Evolutionary conservation across 1,284 basidiomycete species (phyloP).

Genomic region (Boletus semigastroideus): DNA sequence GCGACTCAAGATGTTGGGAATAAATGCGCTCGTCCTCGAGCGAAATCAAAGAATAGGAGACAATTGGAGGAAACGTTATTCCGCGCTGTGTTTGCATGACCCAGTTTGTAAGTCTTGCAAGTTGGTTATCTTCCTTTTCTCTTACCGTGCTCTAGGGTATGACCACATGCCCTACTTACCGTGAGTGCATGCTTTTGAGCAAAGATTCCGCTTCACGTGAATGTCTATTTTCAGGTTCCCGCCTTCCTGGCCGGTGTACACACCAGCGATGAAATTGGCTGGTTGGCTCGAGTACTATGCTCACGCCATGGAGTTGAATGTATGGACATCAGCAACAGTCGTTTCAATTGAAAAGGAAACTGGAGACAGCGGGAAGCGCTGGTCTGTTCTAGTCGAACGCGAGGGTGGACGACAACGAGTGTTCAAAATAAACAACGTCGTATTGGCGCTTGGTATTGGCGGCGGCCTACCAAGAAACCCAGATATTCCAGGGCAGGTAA

Average conservation of each 20-base stretch:
- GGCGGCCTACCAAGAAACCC: constrained; percentile 38
- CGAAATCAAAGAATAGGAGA: constrained; percentile 26
- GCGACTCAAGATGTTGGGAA: constrained; percentile 42
- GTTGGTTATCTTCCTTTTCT: not conserved
- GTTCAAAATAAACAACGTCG: constrained; percentile 39
- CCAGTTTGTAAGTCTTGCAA: constrained; percentile 33
- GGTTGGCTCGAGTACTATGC: constrained; percentile 52
- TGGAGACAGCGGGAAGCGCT: constrained; percentile 34
- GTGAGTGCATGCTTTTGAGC: constrained; percentile 18
- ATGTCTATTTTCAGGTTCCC: constrained; percentile 28
- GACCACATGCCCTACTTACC: constrained; percentile 39
- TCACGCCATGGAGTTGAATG: constrained; percentile 44
- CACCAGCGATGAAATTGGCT: constrained; percentile 43
- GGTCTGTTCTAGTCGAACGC: constrained; percentile 40
- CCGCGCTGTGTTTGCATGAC: constrained; percentile 27
- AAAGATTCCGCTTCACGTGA: not conserved
- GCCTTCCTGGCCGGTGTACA: constrained; percentile 41
- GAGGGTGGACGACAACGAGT: constrained; percentile 31
- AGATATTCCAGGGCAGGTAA: constrained; percentile 36
- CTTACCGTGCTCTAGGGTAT: constrained; percentile 23
- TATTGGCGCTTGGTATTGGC: constrained; percentile 45
- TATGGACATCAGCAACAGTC: constrained; percentile 44
- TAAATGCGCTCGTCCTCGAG: constrained; percentile 38
- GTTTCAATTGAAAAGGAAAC: constrained; percentile 31
- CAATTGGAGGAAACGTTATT: constrained; percentile 33